Conservation (phyloP, 2,329 filamentous ascomycete genomes). For the Hypoxylon sp. region DNA sequence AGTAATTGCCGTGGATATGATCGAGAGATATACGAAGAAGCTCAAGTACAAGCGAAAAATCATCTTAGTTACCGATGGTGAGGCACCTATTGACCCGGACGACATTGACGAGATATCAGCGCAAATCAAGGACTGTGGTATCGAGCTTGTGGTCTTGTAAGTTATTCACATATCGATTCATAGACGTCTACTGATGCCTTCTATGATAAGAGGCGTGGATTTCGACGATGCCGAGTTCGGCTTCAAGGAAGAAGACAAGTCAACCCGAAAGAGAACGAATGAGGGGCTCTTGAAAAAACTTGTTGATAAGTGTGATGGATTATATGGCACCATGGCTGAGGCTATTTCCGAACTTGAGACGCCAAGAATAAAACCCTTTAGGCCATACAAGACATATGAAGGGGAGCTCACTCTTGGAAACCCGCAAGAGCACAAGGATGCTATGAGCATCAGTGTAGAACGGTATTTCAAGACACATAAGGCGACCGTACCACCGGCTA, state of each 20-base stretch:
- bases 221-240: constrained; percentile 94
- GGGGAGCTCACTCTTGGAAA: constrained; percentile 86
- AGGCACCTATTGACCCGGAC: constrained; percentile 79
- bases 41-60: constrained; percentile 87
- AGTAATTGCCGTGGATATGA: constrained; percentile 89
- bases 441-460: constrained; percentile 87
- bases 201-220: constrained; percentile 78
- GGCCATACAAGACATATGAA: constrained; percentile 83
- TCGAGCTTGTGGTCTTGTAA: constrained; percentile 84
- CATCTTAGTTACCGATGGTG: constrained; percentile 87
- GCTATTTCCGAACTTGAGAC: constrained; percentile 84
- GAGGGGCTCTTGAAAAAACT: constrained; percentile 77
- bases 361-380: constrained; percentile 82
- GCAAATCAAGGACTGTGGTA: constrained; percentile 81
- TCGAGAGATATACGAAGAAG: constrained; percentile 82
- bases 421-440: constrained; percentile 77
- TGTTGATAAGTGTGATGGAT: constrained; percentile 76
- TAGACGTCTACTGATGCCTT: constrained; percentile 33
- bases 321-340: constrained; percentile 87
- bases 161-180: constrained; percentile 55
- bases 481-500: constrained; percentile 81
- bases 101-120: constrained; percentile 77
- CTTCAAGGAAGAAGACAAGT: constrained; percentile 92
- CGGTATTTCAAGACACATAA: constrained; percentile 89
- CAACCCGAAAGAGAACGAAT: constrained; percentile 78